A percentile compares a stretch with the other conserved stretches of the same genome.
Conservation (phyloP, 116 monocot species). For the Thalassia testudinum region DNA sequence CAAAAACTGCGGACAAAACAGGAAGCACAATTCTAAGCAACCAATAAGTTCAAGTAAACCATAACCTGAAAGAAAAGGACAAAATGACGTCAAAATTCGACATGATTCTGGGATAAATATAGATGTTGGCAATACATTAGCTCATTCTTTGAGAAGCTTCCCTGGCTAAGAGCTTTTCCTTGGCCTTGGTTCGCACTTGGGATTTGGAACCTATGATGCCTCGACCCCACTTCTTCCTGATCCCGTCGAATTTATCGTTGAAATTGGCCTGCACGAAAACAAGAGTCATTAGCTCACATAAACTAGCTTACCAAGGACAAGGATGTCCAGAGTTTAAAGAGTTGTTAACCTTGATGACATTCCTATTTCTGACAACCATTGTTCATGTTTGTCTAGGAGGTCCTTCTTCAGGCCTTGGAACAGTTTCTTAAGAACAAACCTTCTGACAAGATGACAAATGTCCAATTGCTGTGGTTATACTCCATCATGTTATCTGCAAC, state of each 20-base stretch:
- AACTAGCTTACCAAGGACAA: background rate
- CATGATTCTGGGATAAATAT: too few species aligned
- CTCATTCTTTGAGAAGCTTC: slow-evolving; percentile 79
- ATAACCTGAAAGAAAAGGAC: too few species aligned
- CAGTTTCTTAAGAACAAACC: slow-evolving; percentile 36
- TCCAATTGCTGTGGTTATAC: slow-evolving; percentile 43
- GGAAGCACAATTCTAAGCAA: too few species aligned
- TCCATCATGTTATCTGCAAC: slow-evolving; percentile 75
- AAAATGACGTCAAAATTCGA: too few species aligned
- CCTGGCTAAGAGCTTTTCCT: slow-evolving; percentile 57
- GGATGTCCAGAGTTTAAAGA: background rate
- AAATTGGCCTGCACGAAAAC: slow-evolving; percentile 51
- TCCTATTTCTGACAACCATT: too few species aligned
- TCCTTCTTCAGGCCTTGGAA: slow-evolving; percentile 61
- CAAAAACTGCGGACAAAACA: too few species aligned
- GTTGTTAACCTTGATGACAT: slow-evolving; percentile 46
- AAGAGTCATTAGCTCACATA: background rate
- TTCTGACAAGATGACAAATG: slow-evolving; percentile 27
- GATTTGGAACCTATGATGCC: slow-evolving; percentile 89
- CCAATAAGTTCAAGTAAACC: too few species aligned
- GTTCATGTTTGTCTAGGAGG: too few species aligned
- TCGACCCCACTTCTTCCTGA: slow-evolving; percentile 89
- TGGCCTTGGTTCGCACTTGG: slow-evolving; percentile 71
- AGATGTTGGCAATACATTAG: too few species aligned
- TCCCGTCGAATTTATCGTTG: slow-evolving; percentile 84